Base-by-base conservation (phyloP, 257 asterid species). In the Voacanga thouarsii region DNA sequence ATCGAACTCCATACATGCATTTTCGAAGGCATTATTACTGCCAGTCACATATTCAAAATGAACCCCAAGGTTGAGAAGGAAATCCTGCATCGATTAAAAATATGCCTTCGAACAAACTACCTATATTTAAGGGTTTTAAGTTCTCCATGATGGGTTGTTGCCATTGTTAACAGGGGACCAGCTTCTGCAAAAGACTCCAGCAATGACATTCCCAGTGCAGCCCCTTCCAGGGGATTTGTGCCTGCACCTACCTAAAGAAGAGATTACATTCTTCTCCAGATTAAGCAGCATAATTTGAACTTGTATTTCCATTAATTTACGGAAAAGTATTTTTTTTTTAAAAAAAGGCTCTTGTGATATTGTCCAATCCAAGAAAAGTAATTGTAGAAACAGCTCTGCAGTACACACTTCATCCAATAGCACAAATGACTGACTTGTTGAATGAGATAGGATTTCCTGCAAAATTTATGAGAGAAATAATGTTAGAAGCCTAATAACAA, bases 1-100 rank as follows among this genome's bases (percentile, higher is more conserved):
- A 76, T 93, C 99, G 67, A 92, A 96, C 87, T 96, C 99, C 98
- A 96, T 90, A 78, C 98, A 92, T 44, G 99, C 99, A 92, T 93
- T 96, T 83, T 93, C 98, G 64, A 96, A 96, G 76, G 92, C 94
- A 79, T 79, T 65, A 71, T 92, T 90, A 85, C 99, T 96, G 97
- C 75, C 67, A 67, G 65, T 53, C 83, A 88, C 70, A 78, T 78
- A 80, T 61, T 81, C 79, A 76, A 71, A 78, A 82, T 51, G 77
- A 64, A 63, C 75, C 78, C 56, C 71, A 79, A 68, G 76, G 82
- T 84, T 82, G 72, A 72, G 78, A 73, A 77, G 30, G 66, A 59
- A 65, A 61, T 61, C 50, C 79, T 74, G 37, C n/a, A 74, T 67
- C 66, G 41, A 75, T 65, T 77, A 51, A 15, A 30, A 81, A 77